Base-by-base conservation (phyloP, 129 eudicot species). In the Escallonia herrerae region DNA sequence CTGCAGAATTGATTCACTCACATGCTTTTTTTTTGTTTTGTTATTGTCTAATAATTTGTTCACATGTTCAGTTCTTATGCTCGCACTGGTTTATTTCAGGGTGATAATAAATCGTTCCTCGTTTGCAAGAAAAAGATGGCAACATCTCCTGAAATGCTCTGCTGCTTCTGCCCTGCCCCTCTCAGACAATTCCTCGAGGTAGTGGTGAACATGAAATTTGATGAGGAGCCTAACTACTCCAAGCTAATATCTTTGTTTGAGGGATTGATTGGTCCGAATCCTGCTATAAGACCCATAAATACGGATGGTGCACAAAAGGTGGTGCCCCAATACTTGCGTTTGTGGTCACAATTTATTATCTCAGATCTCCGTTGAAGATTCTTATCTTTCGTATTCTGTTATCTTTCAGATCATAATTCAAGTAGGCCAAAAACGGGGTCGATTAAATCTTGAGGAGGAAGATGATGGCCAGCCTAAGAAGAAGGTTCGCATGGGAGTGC, bases 251-350 rank as follows among this genome's bases (percentile, higher is more conserved):
- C 94, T 55, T 70, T 89, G 45, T 89, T 89, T 51, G 94, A 83
- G 69, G 83, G 90, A 5, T 64, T 85, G 53, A 70, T 89, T 42
- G 89, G 87, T 5, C 58, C 93, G 44, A 83, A 85, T 79, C 94
- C 96, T 63, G 74, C 86, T 22, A 70, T 82, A 15, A 78, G 94
- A 77, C 96, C 96, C 8, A 70, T 89, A 43, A 89, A 85, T 64
- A 89, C 87, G 0, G 96, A 89, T 62, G 96, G 96, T 58, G 96
- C 96, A 59, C 94, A 85, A 72, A 89, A 89, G 94, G 96, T 85
- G 65, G 76, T 65, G n/a, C 69, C 56, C 3, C 12, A 15, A 12
- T 60, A 5, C 40, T 43, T 69, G 12, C 2, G 13, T 68, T 22
- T 48, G 43, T 15, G 50, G 15, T 70, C 45, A 59, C 40, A 51